These are phyloP conservation scores for Pseudogymnoascus sp. DNA, from an alignment of 2,329 filamentous ascomycete species.

Conservation along the genomic window DNA sequence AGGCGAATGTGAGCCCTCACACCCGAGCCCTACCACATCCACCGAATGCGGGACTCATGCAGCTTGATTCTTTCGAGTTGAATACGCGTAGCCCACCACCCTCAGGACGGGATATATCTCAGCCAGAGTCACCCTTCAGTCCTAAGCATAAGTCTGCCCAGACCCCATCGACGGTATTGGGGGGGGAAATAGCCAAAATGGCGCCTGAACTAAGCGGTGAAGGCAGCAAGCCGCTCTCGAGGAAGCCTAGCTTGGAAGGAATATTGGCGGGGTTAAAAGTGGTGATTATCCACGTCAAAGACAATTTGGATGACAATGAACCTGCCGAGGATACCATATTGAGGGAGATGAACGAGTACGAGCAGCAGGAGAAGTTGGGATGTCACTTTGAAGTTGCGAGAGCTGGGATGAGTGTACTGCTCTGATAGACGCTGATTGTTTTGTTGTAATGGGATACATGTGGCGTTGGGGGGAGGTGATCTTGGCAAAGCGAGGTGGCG, in stretches of 20 bases:
- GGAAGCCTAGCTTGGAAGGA: conserved; percentile 8
- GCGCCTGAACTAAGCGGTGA: neutral
- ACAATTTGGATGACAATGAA: conserved; percentile 65
- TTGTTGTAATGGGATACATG: neutral
- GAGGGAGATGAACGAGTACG: conserved; percentile 57
- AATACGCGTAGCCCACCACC: neutral
- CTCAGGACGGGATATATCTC: neutral
- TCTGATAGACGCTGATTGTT: neutral
- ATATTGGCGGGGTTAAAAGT: conserved; percentile 62
- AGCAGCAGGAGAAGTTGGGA: conserved; percentile 48
- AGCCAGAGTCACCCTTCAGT: neutral
- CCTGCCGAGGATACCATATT: conserved; percentile 58
- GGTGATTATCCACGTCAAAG: conserved; percentile 91
- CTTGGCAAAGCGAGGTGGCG: neutral
- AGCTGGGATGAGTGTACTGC: conserved; percentile 47
- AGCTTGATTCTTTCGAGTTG: neutral
- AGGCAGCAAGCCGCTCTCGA: neutral
- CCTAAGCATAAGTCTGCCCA: neutral
- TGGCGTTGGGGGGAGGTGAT: neutral
- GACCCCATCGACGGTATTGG: neutral
- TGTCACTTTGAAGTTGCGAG: conserved; percentile 70
- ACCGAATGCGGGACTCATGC: conserved; percentile 1
- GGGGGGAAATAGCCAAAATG: neutral
- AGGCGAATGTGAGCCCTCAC: conserved; percentile 3
- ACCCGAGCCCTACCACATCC: conserved; percentile 11